Conservation (phyloP, 495 filamentous ascomycete genomes). For the Trypethelium eluteriae region DNA sequence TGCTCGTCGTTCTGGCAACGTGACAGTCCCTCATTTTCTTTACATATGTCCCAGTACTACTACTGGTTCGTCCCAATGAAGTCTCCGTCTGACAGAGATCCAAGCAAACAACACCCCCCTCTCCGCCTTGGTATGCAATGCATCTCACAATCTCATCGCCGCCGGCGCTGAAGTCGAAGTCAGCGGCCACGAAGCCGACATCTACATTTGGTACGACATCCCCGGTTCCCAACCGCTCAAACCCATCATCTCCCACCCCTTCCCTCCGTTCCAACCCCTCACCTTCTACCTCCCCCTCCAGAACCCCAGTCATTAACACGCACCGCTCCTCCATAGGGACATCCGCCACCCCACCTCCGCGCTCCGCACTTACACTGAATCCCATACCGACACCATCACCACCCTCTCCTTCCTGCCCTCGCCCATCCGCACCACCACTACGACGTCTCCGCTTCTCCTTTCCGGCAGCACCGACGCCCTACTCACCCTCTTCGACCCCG, state of each 20-base stretch:
- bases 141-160: constrained; percentile 52
- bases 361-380: constrained; percentile 63
- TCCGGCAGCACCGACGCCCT: constrained; percentile 91
- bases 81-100: neutral
- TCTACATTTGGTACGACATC: constrained; percentile 60
- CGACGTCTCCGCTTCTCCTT: constrained; percentile 51
- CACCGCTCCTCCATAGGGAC: constrained; percentile 52
- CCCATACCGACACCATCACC: constrained; percentile 89
- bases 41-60: neutral
- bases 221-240: neutral
- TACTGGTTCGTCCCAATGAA: constrained; percentile 5
- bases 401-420: constrained; percentile 62
- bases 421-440: constrained; percentile 41
- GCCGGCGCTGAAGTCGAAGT: constrained; percentile 69
- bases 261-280: constrained; percentile 4
- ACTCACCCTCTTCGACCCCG: constrained; percentile 74
- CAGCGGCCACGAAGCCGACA: constrained; percentile 53
- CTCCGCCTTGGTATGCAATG: constrained; percentile 60
- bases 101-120: constrained; percentile 45
- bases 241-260: constrained; percentile 8
- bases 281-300: constrained; percentile 11
- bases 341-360: constrained; percentile 49
- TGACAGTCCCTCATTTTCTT: too few species aligned
- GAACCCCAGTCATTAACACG: constrained; percentile 30
- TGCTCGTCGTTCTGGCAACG: neutral